Percentiles rank a stretch among this genome's conserved stretches.
These are phyloP conservation scores for Inonotus obliquus DNA, from an alignment of 1,284 basidiomycete genomes.

Conservation along the genomic window DNA sequence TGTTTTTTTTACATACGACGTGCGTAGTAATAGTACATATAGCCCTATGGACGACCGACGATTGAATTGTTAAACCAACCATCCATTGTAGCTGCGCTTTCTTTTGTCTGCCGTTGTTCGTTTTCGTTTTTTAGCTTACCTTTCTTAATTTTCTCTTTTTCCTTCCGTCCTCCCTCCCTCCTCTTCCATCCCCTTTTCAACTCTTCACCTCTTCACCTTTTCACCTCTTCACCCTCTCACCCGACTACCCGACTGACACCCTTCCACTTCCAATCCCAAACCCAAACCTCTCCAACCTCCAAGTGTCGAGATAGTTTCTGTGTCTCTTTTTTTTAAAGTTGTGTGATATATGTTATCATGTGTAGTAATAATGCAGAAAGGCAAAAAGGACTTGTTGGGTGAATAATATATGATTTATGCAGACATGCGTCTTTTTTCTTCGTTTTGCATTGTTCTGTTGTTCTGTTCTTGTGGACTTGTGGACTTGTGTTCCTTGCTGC, in stretches of 20 bases:
- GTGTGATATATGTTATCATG: background rate
- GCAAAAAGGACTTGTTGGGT: background rate
- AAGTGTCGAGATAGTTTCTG: too few relatives aligned
- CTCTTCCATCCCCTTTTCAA: background rate
- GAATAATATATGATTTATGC: background rate
- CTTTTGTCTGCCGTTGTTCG: background rate
- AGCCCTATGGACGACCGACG: constrained; percentile 1
- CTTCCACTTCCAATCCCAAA: too few relatives aligned
- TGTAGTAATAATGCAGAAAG: background rate
- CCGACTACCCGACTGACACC: too few relatives aligned
- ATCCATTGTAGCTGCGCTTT: background rate
- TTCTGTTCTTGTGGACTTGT: background rate
- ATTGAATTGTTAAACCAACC: background rate
- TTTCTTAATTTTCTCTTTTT: background rate
- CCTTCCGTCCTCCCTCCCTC: background rate
- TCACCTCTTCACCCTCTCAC: too few relatives aligned
- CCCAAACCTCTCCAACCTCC: too few relatives aligned
- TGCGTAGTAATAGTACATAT: background rate
- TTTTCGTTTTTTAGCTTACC: background rate
- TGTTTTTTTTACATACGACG: constrained; percentile 3
- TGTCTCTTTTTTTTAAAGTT: background rate
- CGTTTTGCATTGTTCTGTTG: background rate
- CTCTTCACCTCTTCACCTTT: too few relatives aligned
- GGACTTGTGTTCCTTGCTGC: too few relatives aligned
- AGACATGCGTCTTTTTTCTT: background rate